These are phyloP conservation scores for Apiospora sp. DNA, from an alignment of 2,329 filamentous ascomycete species.

Conservation along the genomic window DNA sequence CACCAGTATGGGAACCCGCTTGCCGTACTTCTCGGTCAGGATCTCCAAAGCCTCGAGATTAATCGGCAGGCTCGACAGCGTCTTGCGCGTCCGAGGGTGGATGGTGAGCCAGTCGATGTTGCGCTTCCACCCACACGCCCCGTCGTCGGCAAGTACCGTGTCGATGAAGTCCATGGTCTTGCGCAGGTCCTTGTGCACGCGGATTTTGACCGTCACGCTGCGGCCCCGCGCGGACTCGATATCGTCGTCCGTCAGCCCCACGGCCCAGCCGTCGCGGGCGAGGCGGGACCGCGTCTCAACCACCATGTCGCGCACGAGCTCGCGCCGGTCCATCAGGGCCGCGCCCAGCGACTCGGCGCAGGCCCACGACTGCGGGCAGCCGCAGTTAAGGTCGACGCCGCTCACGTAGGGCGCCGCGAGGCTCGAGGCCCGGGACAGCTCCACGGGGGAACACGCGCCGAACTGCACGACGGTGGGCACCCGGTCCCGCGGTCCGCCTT, in stretches of 20 bases:
- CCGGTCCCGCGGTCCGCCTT: constrained; percentile 46
- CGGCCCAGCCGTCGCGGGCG: constrained; percentile 60
- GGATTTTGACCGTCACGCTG: constrained; percentile 75
- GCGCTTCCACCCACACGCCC: constrained; percentile 43
- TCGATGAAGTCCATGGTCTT: constrained; percentile 69
- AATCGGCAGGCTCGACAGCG: constrained; percentile 68
- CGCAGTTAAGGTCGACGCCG: constrained; percentile 76
- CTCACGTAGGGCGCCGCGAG: constrained; percentile 68
- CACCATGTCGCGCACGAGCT: constrained; percentile 73
- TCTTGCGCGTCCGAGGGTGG: constrained; percentile 70
- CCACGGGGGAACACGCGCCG: constrained; percentile 66
- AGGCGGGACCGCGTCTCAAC: constrained; percentile 62
- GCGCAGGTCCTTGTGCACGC: constrained; percentile 70
- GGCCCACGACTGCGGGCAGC: constrained; percentile 77
- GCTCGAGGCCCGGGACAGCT: constrained; percentile 68
- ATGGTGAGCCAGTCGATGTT: constrained; percentile 75
- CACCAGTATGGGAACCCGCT: constrained; percentile 67
- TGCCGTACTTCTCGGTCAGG: constrained; percentile 59
- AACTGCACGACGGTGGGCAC: constrained; percentile 73
- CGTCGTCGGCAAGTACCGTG: constrained; percentile 63
- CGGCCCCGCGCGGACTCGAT: constrained; percentile 53
- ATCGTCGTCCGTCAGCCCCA: constrained; percentile 51
- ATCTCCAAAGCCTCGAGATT: constrained; percentile 66
- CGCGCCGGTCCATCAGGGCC: constrained; percentile 71
- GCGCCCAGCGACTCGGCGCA: constrained; percentile 73